Evolutionary conservation across 768 basidiomycete species (phyloP), one percentile per base, ranked within the genome.

Genomic region (Chalciporus sphaerocephalus): DNA sequence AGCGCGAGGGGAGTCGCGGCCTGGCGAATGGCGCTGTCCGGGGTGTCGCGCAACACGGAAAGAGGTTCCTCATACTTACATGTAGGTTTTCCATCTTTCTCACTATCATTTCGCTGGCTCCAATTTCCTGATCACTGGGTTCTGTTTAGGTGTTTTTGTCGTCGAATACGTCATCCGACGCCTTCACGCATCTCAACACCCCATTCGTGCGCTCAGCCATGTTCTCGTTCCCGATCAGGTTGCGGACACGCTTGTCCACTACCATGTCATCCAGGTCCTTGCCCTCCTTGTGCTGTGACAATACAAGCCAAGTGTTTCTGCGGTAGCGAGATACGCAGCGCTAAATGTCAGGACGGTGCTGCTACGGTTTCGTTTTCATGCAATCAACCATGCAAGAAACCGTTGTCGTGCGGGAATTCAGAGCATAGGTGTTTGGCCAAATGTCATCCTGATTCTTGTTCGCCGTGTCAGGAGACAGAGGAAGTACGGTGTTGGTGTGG

Each of bases 211-310:
- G 85, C 76, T 1, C 77, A 76, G 50, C 74, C 81, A 0, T 91
- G 88, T 59, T 73, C 80, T 0, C 80, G 86, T 11, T 47, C 66
- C 5, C 78, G 85, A 2, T 67, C 69, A 22, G 54, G 54, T 0
- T 99, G 95, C 54, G 72, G 74, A 0, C 95, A 97, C 59, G 73
- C 90, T 0, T 98, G 94, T 62, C 80, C 92, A 0, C 61, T 92
- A 12, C 71, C 73, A 12, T 98, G 95, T 58, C 95, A 97, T 62
- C 95, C 96, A 0, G 96, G 95, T 0, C 96, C 95, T 0, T 99
- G 96, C 67, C 94, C 94, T 0, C 92, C 92, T 0, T 99, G 96
- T 59, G 79, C 81, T 50, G 77, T 95, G 10, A 88, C 86, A 5
- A 80, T 87, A 0, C 76, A 79, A 34, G 67, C 82, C n/a, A 69